A percentile compares a stretch with the other conserved stretches of the same genome.
Conservation (phyloP, 345 rosid species). For the Linum lewisii region DNA sequence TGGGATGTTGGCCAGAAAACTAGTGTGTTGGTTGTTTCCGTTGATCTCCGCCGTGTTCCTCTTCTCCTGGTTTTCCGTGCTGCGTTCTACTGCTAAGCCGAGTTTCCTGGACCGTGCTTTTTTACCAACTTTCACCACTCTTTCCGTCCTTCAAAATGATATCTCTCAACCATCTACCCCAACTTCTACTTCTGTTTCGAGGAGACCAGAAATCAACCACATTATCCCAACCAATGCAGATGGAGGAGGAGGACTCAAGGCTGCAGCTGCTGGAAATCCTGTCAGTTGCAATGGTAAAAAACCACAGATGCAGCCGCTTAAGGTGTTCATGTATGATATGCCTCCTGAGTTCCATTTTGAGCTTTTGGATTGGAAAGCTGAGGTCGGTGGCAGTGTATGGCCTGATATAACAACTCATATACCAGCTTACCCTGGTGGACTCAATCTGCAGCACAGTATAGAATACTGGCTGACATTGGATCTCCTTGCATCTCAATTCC, state of each 20-base stretch:
- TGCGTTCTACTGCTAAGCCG: conserved; percentile 41
- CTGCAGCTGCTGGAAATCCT: conserved; percentile 4
- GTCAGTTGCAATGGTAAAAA: conserved; percentile 7
- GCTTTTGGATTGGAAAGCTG: conserved; percentile 60
- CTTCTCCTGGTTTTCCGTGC: conserved; percentile 65
- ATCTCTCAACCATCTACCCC: conserved; percentile 10
- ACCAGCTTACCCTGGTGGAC: conserved; percentile 79
- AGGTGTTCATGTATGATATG: conserved; percentile 85
- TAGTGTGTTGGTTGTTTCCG: conserved; percentile 38
- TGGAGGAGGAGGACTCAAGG: background rate
- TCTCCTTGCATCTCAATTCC: conserved; percentile 64
- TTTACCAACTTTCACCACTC: conserved; percentile 20
- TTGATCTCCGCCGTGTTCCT: conserved; percentile 32
- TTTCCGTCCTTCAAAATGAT: conserved; percentile 22
- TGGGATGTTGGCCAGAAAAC: conserved; percentile 33
- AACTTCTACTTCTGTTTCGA: conserved; percentile 11
- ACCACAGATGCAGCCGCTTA: conserved; percentile 29
- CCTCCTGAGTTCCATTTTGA: conserved; percentile 82
- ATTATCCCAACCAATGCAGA: background rate
- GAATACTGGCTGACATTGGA: conserved; percentile 93
- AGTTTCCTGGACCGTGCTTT: conserved; percentile 28
- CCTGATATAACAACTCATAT: conserved; percentile 51
- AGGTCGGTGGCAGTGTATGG: conserved; percentile 47
- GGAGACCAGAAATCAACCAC: conserved; percentile 1
- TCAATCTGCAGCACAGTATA: conserved; percentile 89